These are phyloP conservation scores for Maudiozyma bulderi DNA, from an alignment of 805 yeast genomes.

Conservation along the genomic window DNA sequence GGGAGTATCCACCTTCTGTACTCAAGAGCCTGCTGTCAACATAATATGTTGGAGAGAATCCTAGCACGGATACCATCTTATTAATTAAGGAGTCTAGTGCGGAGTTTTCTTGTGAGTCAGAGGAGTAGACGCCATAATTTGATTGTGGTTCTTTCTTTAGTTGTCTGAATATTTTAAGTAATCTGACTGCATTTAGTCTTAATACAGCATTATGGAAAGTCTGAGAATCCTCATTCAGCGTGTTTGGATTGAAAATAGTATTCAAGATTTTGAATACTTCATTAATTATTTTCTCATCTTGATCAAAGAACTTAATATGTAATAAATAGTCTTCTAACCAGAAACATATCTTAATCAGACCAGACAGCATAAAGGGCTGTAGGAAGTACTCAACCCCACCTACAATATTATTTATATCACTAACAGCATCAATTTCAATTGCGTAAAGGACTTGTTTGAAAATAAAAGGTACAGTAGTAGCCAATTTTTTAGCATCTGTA, in stretches of 20 bases:
- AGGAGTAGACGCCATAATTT: conserved; percentile 25
- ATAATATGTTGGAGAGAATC: conserved; percentile 21
- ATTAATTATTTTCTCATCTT: conserved; percentile 23
- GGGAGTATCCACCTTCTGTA: conserved; percentile 19
- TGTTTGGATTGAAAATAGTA: conserved; percentile 34
- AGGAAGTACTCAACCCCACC: conserved; percentile 83
- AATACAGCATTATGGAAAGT: conserved; percentile 36
- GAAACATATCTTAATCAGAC: conserved; percentile 44
- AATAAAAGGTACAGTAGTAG: conserved; percentile 60
- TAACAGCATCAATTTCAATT: conserved; percentile 37
- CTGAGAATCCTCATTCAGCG: conserved; percentile 38
- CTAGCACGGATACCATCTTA: conserved; percentile 13
- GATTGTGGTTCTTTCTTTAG: conserved; percentile 18
- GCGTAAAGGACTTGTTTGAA: conserved; percentile 65
- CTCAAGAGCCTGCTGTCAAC: conserved; percentile 19
- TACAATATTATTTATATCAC: conserved; percentile 50
- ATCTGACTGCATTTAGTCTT: conserved; percentile 20
- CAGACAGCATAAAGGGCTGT: conserved; percentile 63
- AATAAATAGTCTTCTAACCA: conserved; percentile 39
- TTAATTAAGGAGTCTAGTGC: conserved; percentile 19
- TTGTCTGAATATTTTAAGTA: conserved; percentile 18
- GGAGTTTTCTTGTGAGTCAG: conserved; percentile 24
- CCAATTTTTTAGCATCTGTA: conserved; percentile 56
- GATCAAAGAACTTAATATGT: conserved; percentile 17
- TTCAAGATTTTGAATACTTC: conserved; percentile 33